These are phyloP conservation scores for Chlorociboria aeruginascens DNA, from an alignment of 495 filamentous ascomycete species.

Conservation along the genomic window DNA sequence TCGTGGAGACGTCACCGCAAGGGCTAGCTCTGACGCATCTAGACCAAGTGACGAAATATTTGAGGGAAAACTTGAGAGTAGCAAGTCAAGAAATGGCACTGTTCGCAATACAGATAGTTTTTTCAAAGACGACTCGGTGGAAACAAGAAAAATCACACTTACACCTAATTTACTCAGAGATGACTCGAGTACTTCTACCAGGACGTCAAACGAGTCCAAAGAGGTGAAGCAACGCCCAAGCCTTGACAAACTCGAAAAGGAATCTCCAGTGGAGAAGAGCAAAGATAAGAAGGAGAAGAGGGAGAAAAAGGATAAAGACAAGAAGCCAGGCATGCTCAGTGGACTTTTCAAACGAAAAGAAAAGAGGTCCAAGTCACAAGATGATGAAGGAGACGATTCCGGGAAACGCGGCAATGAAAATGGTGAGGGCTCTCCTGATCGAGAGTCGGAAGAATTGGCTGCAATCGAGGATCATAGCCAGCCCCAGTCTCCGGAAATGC, in stretches of 20 bases:
- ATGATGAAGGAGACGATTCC: conserved; percentile 32
- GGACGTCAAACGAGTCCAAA: conserved; percentile 49
- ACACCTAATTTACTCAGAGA: conserved; percentile 92
- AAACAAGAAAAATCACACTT: conserved; percentile 94
- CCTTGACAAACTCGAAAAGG: conserved; percentile 46
- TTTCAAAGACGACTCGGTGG: conserved; percentile 89
- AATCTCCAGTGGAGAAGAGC: conserved; percentile 29
- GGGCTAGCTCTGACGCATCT: conserved; percentile 22
- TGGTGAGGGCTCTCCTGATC: conserved; percentile 13
- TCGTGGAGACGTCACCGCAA: conserved; percentile 4
- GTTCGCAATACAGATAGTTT: conserved; percentile 87
- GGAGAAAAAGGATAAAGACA: conserved; percentile 81
- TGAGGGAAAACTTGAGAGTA: conserved; percentile 42
- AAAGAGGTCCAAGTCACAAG: conserved; percentile 49
- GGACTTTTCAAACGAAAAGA: conserved; percentile 93
- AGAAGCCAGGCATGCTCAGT: conserved; percentile 83
- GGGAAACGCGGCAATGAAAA: conserved; percentile 23
- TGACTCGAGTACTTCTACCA: conserved; percentile 47
- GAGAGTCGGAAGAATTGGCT: conserved; percentile 18
- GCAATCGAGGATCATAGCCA: conserved; percentile 17
- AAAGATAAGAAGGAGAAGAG: conserved; percentile 42
- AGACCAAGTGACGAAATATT: conserved; percentile 59
- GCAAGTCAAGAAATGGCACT: conserved; percentile 70
- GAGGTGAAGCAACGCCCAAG: conserved; percentile 42
- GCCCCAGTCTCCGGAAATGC: conserved; percentile 21